These are phyloP conservation scores for Candida maltosa DNA, from an alignment of 805 yeast species.

Conservation along the genomic window DNA sequence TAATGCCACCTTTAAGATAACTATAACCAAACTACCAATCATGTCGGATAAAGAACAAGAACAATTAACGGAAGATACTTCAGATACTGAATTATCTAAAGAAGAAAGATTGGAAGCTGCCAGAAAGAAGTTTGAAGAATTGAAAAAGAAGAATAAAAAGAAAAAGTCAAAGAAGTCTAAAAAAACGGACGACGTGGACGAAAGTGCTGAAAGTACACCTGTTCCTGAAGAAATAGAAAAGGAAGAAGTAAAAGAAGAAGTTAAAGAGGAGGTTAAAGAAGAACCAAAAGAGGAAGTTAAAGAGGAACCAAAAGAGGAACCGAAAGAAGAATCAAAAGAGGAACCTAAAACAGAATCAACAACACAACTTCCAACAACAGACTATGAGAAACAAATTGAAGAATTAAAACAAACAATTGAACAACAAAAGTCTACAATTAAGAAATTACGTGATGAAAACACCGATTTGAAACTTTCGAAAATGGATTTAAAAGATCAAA, in stretches of 20 bases:
- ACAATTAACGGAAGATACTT: not conserved
- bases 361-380: conserved; percentile 2
- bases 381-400: conserved; percentile 8
- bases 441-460: conserved; percentile 36
- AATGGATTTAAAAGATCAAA: conserved; percentile 36
- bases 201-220: conserved; percentile 1
- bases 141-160: conserved; percentile 57
- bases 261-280: no score
- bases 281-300: no score
- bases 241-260: conserved; percentile 44
- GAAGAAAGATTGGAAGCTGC: conserved; percentile 73
- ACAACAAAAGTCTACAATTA: conserved; percentile 32
- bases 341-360: no score
- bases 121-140: conserved; percentile 66
- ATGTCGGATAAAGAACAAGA: conserved; percentile 12
- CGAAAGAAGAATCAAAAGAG: no score
- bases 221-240: no score
- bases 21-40: no score
- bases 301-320: conserved; percentile 5
- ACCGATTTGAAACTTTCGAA: conserved; percentile 37
- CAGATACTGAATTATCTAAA: conserved; percentile 32
- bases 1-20: no score
- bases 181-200: no score
- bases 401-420: conserved; percentile 22
- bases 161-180: conserved; percentile 45